These are phyloP conservation scores for Mycogone perniciosa DNA, from an alignment of 2,329 filamentous ascomycete genomes.

Conservation along the genomic window DNA sequence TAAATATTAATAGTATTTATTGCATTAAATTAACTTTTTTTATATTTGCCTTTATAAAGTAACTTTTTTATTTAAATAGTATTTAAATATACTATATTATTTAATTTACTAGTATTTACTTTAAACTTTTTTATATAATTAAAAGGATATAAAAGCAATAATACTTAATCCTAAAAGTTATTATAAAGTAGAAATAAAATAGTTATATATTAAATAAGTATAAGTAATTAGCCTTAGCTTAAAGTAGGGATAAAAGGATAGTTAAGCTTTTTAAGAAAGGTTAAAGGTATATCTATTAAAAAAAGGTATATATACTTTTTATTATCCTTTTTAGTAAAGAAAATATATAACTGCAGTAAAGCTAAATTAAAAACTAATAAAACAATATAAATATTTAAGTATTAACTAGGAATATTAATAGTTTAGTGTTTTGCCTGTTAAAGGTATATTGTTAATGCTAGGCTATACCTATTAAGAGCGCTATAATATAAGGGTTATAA, in stretches of 20 bases:
- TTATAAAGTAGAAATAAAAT: not conserved
- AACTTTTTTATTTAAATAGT: too few relatives aligned
- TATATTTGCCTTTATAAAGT: too few relatives aligned
- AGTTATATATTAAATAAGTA: not conserved
- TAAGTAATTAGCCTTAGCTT: not conserved
- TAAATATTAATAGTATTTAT: too few relatives aligned
- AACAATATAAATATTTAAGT: too few relatives aligned
- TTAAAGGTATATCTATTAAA: not conserved
- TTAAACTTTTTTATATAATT: too few relatives aligned
- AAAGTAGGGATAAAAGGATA: not conserved
- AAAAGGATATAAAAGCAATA: too few relatives aligned
- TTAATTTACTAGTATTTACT: too few relatives aligned
- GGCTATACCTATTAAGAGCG: not conserved
- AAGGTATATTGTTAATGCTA: not conserved
- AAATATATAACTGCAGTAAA: not conserved
- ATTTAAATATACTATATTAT: too few relatives aligned
- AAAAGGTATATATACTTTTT: not conserved
- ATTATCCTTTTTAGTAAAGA: not conserved
- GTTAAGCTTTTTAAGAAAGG: not conserved
- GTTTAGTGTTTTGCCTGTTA: not conserved
- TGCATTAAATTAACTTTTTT: too few relatives aligned
- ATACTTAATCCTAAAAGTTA: too few relatives aligned
- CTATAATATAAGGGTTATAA: not conserved
- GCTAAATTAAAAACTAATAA: too few relatives aligned
- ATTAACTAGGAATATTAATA: too few relatives aligned